Conservation (phyloP, 2,329 filamentous ascomycete genomes). For the Ophiostoma himal-ulmi region DNA sequence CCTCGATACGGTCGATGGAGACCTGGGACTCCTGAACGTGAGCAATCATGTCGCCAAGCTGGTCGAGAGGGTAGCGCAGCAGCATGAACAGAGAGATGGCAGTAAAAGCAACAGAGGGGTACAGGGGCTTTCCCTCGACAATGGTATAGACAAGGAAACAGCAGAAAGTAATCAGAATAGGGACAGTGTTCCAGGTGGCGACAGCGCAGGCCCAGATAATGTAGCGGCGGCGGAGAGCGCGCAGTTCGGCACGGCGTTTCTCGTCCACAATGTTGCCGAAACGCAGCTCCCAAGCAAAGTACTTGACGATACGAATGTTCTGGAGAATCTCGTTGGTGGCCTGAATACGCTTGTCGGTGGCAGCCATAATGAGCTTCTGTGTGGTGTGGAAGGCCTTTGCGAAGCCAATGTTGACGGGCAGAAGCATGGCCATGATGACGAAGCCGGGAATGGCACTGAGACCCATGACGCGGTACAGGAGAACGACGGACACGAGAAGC, state of each 20-base stretch:
- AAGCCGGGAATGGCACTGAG: conserved; percentile 92
- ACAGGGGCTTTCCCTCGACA: conserved; percentile 79
- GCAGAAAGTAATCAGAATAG: conserved; percentile 90
- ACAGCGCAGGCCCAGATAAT: conserved; percentile 88
- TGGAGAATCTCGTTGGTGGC: conserved; percentile 94
- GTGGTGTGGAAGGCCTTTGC: conserved; percentile 78
- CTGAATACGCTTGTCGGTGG: conserved; percentile 92
- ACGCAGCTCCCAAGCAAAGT: conserved; percentile 95
- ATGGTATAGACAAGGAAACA: conserved; percentile 92
- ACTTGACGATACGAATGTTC: conserved; percentile 98
- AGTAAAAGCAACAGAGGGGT: conserved; percentile 91
- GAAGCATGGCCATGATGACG: conserved; percentile 76
- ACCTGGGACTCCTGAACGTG: conserved; percentile 97
- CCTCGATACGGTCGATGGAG: conserved; percentile 91
- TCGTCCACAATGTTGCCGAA: conserved; percentile 84
- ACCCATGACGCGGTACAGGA: conserved; percentile 87
- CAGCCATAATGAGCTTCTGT: conserved; percentile 85
- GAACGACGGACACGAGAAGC: conserved; percentile 68
- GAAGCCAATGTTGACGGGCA: conserved; percentile 86
- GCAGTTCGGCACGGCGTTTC: conserved; percentile 74
- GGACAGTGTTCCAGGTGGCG: conserved; percentile 93
- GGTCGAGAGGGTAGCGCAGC: conserved; percentile 85
- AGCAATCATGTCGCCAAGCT: conserved; percentile 96
- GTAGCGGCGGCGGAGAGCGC: conserved; percentile 72
- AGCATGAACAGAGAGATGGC: conserved; percentile 94